Evolutionary conservation across 2,329 filamentous ascomycete species (phyloP).

Genomic region (Akanthomyces muscarius): DNA sequence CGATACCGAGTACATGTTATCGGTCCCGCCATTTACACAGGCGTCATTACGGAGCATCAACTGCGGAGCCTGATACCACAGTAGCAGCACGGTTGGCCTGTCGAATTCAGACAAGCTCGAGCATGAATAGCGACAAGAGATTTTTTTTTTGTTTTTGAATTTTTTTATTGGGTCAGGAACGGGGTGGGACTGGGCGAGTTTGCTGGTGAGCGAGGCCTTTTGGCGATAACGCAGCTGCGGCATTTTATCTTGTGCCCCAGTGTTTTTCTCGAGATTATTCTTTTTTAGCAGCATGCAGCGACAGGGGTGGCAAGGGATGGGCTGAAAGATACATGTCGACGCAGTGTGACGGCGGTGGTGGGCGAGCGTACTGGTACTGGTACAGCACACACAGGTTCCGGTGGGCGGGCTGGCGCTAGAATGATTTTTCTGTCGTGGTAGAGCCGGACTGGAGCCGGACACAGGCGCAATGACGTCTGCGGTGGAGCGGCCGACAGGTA

Average conservation of each 20-base stretch:
- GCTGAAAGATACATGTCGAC: neutral
- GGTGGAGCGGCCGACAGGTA: conserved; percentile 11
- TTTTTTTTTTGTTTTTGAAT: neutral
- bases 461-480: conserved; percentile 13
- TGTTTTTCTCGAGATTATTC: conserved; percentile 3
- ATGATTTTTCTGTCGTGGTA: neutral
- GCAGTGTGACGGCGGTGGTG: neutral
- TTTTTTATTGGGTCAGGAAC: conserved; percentile 3
- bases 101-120: conserved; percentile 6
- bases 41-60: conserved; percentile 18
- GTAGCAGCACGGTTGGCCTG: neutral
- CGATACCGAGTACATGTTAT: conserved; percentile 14
- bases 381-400: neutral
- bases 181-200: neutral
- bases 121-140: neutral
- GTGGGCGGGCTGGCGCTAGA: neutral
- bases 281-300: neutral
- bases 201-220: neutral
- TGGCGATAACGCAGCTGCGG: conserved; percentile 17
- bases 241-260: conserved; percentile 18
- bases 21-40: conserved; percentile 14
- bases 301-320: neutral
- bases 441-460: neutral
- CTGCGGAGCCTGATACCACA: conserved; percentile 17
- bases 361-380: neutral